These are phyloP conservation scores for Epicoccum sorghinum DNA, from an alignment of 2,329 filamentous ascomycete species.

Conservation along the genomic window DNA sequence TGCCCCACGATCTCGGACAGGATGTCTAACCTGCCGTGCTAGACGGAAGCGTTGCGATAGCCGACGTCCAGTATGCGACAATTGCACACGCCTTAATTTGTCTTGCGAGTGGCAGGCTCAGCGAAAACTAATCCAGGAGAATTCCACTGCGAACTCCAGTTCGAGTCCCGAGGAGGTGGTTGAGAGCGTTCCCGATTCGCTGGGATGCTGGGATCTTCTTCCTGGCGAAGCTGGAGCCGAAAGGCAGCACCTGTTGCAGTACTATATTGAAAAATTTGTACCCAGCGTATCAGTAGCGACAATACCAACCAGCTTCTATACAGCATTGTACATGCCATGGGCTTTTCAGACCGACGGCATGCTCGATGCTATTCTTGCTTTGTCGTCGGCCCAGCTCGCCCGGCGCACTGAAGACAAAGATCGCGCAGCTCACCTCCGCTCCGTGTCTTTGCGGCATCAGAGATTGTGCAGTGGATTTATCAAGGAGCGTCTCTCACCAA, in stretches of 20 bases:
- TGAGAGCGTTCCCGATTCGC: constrained; percentile 24
- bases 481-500: constrained; percentile 35
- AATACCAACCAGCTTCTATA: constrained; percentile 46
- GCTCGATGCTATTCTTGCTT: constrained; percentile 44
- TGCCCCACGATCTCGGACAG: constrained; percentile 44
- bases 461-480: constrained; percentile 42
- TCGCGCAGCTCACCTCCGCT: constrained; percentile 37
- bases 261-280: constrained; percentile 45
- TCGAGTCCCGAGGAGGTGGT: constrained; percentile 24
- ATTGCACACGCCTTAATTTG: constrained; percentile 44
- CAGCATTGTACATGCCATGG: constrained; percentile 45
- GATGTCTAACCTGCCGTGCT: constrained; percentile 45
- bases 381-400: constrained; percentile 44
- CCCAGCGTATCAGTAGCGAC: constrained; percentile 46
- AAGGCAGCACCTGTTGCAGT: constrained; percentile 39
- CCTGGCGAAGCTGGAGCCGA: constrained; percentile 33
- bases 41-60: constrained; percentile 45
- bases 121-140: constrained; percentile 29
- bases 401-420: constrained; percentile 33
- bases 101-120: constrained; percentile 45
- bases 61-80: constrained; percentile 41
- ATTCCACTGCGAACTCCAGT: constrained; percentile 7
- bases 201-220: constrained; percentile 42
- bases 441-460: constrained; percentile 41
- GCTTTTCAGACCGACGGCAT: constrained; percentile 44